Conservation (phyloP, 179 eudicot genomes). For the Nepenthes alata region DNA sequence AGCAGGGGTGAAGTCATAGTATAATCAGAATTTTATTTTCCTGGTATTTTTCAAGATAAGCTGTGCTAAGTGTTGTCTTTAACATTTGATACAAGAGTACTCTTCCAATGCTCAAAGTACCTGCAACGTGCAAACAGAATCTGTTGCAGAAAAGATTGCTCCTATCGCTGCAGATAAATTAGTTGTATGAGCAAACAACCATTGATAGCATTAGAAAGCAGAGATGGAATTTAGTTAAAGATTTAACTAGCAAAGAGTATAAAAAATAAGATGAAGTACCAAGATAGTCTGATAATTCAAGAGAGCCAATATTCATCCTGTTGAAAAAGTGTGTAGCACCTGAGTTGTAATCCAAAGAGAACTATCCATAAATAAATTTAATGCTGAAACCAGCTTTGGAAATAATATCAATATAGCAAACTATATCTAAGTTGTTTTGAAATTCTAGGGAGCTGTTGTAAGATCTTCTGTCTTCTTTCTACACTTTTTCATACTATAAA, state of each 20-base stretch:
- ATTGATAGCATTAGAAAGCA: background rate
- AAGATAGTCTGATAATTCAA: constrained; percentile 52
- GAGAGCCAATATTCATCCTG: constrained; percentile 44
- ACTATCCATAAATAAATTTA: background rate
- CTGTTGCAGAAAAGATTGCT: constrained; percentile 25
- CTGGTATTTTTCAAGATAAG: too few species aligned
- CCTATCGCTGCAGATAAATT: constrained; percentile 17
- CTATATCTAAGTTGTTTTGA: background rate
- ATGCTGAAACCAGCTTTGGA: background rate
- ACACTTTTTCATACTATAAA: too few species aligned
- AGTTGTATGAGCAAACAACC: background rate
- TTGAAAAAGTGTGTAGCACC: constrained; percentile 49
- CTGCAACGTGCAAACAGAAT: constrained; percentile 24
- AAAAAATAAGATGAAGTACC: constrained; percentile 20
- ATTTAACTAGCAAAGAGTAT: background rate
- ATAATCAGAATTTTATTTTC: too few species aligned
- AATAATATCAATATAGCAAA: background rate
- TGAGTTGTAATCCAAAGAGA: constrained; percentile 16
- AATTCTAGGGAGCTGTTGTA: too few species aligned
- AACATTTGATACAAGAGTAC: background rate
- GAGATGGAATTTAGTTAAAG: background rate
- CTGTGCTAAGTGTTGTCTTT: background rate
- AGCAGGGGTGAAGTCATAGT: background rate
- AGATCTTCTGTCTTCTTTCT: too few species aligned
- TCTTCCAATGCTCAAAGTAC: background rate